phyloP scores from a whole-genome alignment of 2,329 filamentous ascomycete species.

The Aspergillus texensis region DNA sequence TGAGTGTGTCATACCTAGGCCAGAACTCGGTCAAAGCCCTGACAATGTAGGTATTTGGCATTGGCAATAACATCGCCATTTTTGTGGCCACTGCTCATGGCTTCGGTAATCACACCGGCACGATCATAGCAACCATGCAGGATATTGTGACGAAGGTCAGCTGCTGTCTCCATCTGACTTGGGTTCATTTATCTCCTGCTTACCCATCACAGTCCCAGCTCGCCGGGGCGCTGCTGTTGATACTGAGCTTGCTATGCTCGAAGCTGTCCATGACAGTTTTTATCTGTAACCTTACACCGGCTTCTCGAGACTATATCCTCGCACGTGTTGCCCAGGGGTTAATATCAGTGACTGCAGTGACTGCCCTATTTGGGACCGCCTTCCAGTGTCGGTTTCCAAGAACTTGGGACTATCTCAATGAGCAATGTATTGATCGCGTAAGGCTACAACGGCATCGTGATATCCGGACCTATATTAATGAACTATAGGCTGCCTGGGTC shows the following conservation, averaged over 20 bases:
- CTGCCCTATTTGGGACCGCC: constrained; percentile 20
- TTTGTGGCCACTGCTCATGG: constrained; percentile 24
- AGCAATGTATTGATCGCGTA: constrained; percentile 22
- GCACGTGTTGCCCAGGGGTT: constrained; percentile 17
- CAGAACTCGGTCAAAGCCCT: not conserved
- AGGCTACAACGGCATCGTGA: not conserved
- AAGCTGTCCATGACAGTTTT: constrained; percentile 26
- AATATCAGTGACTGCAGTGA: constrained; percentile 15
- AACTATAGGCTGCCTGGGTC: constrained; percentile 15
- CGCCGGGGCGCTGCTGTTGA: constrained; percentile 21
- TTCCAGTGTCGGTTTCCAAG: constrained; percentile 22
- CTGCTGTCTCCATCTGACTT: not conserved
- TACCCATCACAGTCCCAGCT: constrained; percentile 19
- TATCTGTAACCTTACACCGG: constrained; percentile 23
- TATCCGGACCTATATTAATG: not conserved
- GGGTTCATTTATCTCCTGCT: not conserved
- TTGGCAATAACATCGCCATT: constrained; percentile 20
- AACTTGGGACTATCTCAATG: constrained; percentile 24
- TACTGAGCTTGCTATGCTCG: constrained; percentile 23
- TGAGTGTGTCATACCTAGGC: not conserved
- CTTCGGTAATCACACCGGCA: constrained; percentile 23
- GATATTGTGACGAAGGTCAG: constrained; percentile 25
- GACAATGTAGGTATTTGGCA: constrained; percentile 14
- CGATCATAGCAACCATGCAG: constrained; percentile 14
- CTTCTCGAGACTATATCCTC: constrained; percentile 18